A percentile compares a stretch with the other conserved stretches of the same genome.
These are phyloP conservation scores for Xylaria sp. DNA, from an alignment of 2,329 filamentous ascomycete genomes.

Conservation along the genomic window DNA sequence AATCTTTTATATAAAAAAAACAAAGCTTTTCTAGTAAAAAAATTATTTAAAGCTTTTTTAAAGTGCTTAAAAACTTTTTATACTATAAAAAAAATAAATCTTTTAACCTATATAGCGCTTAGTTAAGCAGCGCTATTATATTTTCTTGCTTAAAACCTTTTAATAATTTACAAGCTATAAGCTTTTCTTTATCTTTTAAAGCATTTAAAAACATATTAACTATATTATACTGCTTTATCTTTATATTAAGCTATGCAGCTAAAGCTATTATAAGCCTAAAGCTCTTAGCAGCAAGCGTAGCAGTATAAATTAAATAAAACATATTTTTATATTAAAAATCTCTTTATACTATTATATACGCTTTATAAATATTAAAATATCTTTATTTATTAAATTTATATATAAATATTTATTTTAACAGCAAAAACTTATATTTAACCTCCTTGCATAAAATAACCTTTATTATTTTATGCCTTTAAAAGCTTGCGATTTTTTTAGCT, in stretches of 20 bases:
- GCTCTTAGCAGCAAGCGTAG: not conserved
- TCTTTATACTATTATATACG: not conserved
- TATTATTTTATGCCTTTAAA: not conserved
- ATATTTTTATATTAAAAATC: constrained; percentile 1
- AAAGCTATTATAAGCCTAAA: not conserved
- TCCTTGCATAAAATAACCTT: not conserved
- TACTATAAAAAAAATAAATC: not conserved
- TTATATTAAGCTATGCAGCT: not conserved
- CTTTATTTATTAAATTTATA: constrained; percentile 13
- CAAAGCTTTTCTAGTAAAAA: no score
- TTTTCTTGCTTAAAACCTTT: not conserved
- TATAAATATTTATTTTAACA: constrained; percentile 5
- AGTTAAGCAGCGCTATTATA: not conserved
- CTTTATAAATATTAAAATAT: not conserved
- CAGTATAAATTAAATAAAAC: not conserved
- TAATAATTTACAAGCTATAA: not conserved
- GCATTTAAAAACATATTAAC: not conserved
- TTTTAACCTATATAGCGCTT: constrained; percentile 1
- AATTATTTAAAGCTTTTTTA: no score
- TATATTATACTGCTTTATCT: not conserved
- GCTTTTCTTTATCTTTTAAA: not conserved
- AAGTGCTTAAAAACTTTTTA: not conserved
- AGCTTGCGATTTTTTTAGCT: no score
- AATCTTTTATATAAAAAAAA: not conserved
- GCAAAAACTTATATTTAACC: not conserved